Percentiles rank a stretch among this genome's conserved stretches.
phyloP scores from a whole-genome alignment of 148 eudicot genomes.

The Rheum nobile region DNA sequence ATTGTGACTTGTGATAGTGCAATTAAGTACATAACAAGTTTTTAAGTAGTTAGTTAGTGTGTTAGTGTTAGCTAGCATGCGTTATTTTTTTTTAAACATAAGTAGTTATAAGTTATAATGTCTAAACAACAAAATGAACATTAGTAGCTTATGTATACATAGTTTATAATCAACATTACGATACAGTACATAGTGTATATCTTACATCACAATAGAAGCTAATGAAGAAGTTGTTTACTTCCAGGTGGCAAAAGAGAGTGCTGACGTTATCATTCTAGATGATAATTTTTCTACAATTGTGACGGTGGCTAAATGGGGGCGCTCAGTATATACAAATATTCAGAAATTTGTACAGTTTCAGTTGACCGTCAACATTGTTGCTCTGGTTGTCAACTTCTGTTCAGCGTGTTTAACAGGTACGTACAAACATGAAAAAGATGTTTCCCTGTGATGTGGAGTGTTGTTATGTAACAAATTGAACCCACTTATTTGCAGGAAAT shows the following conservation, averaged over 20 bases:
- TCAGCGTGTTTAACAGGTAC: constrained; percentile 90
- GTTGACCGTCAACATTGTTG: constrained; percentile 79
- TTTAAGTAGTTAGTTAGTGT: no score
- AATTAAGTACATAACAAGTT: no score
- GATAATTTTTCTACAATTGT: constrained; percentile 83
- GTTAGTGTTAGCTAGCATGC: no score
- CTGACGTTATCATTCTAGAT: constrained; percentile 82
- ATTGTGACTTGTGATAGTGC: no score
- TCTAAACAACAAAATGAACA: no score
- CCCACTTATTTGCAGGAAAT: constrained; percentile 23
- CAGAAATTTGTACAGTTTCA: constrained; percentile 90
- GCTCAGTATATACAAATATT: constrained; percentile 72
- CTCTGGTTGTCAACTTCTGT: constrained; percentile 69
- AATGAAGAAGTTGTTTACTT: constrained; percentile 5
- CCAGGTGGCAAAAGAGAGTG: constrained; percentile 93
- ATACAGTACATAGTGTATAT: no score
- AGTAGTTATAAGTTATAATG: no score
- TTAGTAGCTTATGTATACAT: no score
- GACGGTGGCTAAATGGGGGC: constrained; percentile 85
- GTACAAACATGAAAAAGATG: neutral
- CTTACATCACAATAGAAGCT: no score
- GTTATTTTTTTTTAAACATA: no score
- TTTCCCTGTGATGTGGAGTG: no score
- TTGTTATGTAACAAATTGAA: neutral
- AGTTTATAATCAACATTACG: no score